Conservation (phyloP, 2,329 filamentous ascomycete species). For the Huntiella omanensis region DNA sequence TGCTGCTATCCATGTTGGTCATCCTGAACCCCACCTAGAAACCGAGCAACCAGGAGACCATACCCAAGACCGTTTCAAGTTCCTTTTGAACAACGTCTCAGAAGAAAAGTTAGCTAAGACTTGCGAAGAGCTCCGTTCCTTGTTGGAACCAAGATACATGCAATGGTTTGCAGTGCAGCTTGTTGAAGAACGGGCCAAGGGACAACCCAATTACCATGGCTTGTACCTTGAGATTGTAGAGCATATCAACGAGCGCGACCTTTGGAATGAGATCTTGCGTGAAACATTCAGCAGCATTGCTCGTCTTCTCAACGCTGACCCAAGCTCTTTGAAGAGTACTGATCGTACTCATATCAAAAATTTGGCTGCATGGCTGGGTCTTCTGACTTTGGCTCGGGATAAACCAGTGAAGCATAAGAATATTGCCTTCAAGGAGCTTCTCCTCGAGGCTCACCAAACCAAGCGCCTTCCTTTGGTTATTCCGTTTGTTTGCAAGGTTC, state of each 20-base stretch:
- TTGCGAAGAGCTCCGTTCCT: conserved; percentile 60
- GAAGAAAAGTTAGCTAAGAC: conserved; percentile 74
- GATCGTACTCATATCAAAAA: conserved; percentile 86
- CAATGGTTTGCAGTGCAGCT: conserved; percentile 95
- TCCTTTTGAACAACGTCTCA: conserved; percentile 91
- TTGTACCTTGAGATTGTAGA: conserved; percentile 82
- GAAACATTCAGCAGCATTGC: conserved; percentile 81
- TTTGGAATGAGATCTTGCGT: conserved; percentile 79
- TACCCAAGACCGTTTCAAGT: conserved; percentile 81
- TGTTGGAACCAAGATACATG: conserved; percentile 63
- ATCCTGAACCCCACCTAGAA: conserved; percentile 38
- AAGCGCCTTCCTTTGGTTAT: conserved; percentile 84
- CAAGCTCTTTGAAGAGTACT: conserved; percentile 23
- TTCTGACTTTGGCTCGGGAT: conserved; percentile 78
- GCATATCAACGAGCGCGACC: conserved; percentile 55
- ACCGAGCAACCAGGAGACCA: conserved; percentile 74
- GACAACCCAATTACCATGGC: conserved; percentile 91
- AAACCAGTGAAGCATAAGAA: conserved; percentile 93
- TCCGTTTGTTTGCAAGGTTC: conserved; percentile 91
- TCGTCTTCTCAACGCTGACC: conserved; percentile 76
- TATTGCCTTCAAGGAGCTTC: conserved; percentile 87
- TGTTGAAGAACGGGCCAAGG: conserved; percentile 88
- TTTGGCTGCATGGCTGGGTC: conserved; percentile 80
- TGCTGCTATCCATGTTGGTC: conserved; percentile 57
- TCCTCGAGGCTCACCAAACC: conserved; percentile 84